A percentile compares a stretch with the other conserved stretches of the same genome.
phyloP scores from a whole-genome alignment of 2,329 filamentous ascomycete species.

The Alternaria hordeiaustralica region DNA sequence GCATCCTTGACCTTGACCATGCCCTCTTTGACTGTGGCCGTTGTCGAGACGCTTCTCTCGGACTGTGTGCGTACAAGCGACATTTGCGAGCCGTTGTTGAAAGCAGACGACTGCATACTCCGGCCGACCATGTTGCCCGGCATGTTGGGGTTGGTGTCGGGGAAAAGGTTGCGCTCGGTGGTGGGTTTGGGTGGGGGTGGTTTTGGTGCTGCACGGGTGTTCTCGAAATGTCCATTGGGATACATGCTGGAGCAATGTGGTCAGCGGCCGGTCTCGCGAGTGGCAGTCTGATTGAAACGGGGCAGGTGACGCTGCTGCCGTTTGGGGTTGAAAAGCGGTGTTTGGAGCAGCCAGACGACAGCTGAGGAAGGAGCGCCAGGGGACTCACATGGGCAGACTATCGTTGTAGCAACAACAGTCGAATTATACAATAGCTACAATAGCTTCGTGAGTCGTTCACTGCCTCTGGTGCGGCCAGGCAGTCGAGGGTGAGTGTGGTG shows the following conservation, averaged over 20 bases:
- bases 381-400: constrained; percentile 35
- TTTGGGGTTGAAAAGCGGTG: neutral
- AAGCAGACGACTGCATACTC: constrained; percentile 69
- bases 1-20: constrained; percentile 91
- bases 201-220: constrained; percentile 90
- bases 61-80: constrained; percentile 52
- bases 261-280: constrained; percentile 15
- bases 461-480: constrained; percentile 16
- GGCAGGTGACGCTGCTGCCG: constrained; percentile 1
- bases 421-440: constrained; percentile 15
- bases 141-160: constrained; percentile 69
- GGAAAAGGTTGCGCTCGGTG: too few relatives aligned
- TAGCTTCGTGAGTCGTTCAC: constrained; percentile 13
- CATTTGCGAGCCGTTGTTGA: constrained; percentile 45
- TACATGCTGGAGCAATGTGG: constrained; percentile 59
- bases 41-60: constrained; percentile 46
- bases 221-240: constrained; percentile 81
- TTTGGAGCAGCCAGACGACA: neutral
- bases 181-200: too few relatives aligned
- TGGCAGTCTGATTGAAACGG: neutral
- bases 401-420: constrained; percentile 24
- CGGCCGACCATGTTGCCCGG: constrained; percentile 81
- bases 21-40: constrained; percentile 63
- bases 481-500: constrained; percentile 22
- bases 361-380: constrained; percentile 2